These are phyloP conservation scores for Arthroderma sp. DNA, from an alignment of 2,329 filamentous ascomycete species.

Conservation along the genomic window DNA sequence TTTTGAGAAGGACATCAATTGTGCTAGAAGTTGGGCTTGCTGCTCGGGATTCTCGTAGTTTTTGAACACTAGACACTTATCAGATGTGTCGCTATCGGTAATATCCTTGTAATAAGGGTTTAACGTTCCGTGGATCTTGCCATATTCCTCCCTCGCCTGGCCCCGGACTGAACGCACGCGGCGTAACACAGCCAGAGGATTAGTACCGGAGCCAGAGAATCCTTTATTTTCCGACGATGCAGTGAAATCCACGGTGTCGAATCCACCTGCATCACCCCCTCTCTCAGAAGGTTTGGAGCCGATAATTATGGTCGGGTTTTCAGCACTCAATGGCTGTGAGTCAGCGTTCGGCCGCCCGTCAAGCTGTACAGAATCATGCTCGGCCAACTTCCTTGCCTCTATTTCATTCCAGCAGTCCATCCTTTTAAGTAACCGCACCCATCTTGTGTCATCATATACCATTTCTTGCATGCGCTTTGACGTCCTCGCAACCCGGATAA, in stretches of 20 bases:
- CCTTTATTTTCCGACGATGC: slow-evolving; percentile 22
- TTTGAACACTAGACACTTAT: slow-evolving; percentile 72
- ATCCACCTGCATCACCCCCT: slow-evolving; percentile 49
- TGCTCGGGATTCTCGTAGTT: slow-evolving; percentile 78
- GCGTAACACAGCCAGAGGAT: slow-evolving; percentile 53
- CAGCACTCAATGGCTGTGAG: neutral
- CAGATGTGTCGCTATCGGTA: slow-evolving; percentile 51
- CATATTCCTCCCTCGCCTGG: slow-evolving; percentile 77
- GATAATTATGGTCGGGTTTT: neutral
- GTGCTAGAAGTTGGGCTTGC: slow-evolving; percentile 78
- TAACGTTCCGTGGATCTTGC: slow-evolving; percentile 75
- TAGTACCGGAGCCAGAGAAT: slow-evolving; percentile 44
- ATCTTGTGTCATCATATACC: slow-evolving; percentile 95
- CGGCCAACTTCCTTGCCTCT: slow-evolving; percentile 69
- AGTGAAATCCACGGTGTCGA: slow-evolving; percentile 59
- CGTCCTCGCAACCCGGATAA: slow-evolving; percentile 70
- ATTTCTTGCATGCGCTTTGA: slow-evolving; percentile 87
- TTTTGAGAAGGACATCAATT: slow-evolving; percentile 62
- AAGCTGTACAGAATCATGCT: slow-evolving; percentile 43
- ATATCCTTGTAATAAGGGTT: slow-evolving; percentile 84
- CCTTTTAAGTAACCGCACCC: slow-evolving; percentile 70
- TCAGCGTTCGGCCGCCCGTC: neutral
- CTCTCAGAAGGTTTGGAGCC: neutral
- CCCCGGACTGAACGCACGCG: slow-evolving; percentile 67
- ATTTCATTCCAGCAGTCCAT: slow-evolving; percentile 89